Base-by-base conservation (phyloP, 2,329 filamentous ascomycete genomes). In the Scytalidium sp. region DNA sequence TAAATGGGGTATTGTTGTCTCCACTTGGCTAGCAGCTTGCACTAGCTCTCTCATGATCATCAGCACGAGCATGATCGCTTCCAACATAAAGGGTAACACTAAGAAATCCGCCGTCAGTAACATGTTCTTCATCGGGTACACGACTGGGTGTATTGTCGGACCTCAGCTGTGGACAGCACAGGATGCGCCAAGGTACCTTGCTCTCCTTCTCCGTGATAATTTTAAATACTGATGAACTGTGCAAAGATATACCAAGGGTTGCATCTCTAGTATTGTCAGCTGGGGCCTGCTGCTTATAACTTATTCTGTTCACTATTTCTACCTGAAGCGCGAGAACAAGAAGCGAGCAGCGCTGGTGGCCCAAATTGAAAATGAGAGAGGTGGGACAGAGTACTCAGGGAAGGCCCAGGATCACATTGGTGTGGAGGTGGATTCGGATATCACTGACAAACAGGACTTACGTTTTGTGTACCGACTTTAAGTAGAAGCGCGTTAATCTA, bases 11-110 rank as follows among this genome's bases (percentile, higher is more conserved):
- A 67, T 78, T 50, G 74, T 78, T 19, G 69, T 71, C 2, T 67
- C 72, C 0, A 69, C 73, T 0, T 79, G 75, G 75, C 61, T 78
- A 21, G 65, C 71, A 21, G 73, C 71, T 2, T 71, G 69, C 47
- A 74, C 75, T 50, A 70, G 70, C 8, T 64, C 68, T 22, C 59
- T 65, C 25, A 70, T 68, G 68, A 70, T 67, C 3, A 68, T 74
- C 19, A 64, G 74, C 1, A 64, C 76, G 8, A 70, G 66, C 1
- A 65, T 77, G 1, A 67, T 64, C 1, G 73, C 74, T 0, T 77
- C 74, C 3, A 78, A 78, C 48, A 68, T 77, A 21, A 74, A 75
- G 46, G 75, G 76, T 0, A 78, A 78, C 57, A 78, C 75, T 1
- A 79, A 78, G 56, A 70, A 71, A 3, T 64, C 73, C 8, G 63